Evolutionary conservation across 2,329 filamentous ascomycete species (phyloP).

Genomic region (Xylaria sp.): DNA sequence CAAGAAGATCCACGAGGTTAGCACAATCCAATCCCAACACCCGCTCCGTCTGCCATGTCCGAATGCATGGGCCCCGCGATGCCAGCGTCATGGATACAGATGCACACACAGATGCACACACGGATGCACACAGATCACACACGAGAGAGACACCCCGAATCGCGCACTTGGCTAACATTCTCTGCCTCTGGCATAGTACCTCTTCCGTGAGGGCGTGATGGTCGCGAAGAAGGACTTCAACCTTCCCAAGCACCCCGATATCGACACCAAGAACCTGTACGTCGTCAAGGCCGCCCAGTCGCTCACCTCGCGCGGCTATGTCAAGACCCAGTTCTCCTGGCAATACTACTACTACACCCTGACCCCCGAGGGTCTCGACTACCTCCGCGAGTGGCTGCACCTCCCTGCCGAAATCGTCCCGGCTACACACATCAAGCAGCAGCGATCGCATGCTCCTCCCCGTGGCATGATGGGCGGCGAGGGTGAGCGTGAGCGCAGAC

Average conservation of each 20-base stretch:
- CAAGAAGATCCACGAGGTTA: slow-evolving; percentile 97
- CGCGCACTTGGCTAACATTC: slow-evolving; percentile 41
- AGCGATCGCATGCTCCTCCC: slow-evolving; percentile 97
- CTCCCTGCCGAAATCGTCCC: slow-evolving; percentile 99
- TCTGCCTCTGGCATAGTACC: slow-evolving; percentile 71
- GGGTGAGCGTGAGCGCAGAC: slow-evolving; percentile 80
- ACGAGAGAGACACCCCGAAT: slow-evolving; percentile 9
- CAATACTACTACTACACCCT: slow-evolving; percentile 99
- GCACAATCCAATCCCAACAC: slow-evolving; percentile 26
- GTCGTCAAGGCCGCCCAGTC: slow-evolving; percentile 99
- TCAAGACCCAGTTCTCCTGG: slow-evolving; percentile 99
- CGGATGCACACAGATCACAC: too few species aligned
- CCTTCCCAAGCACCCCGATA: slow-evolving; percentile 95
- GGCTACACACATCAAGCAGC: slow-evolving; percentile 99
- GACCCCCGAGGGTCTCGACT: slow-evolving; percentile 99
- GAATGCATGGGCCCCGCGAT: slow-evolving; percentile 27
- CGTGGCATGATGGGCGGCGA: slow-evolving; percentile 98
- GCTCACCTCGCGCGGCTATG: slow-evolving; percentile 94
- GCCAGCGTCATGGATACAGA: slow-evolving; percentile 15
- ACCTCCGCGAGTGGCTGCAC: slow-evolving; percentile 99
- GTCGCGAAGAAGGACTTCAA: slow-evolving; percentile 99
- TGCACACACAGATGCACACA: background rate
- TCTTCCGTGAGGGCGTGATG: slow-evolving; percentile 93
- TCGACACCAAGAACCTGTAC: slow-evolving; percentile 99
- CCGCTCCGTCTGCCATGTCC: slow-evolving; percentile 11